phyloP scores from a whole-genome alignment of 305 asterid genomes.

The Rubia peregrina region DNA sequence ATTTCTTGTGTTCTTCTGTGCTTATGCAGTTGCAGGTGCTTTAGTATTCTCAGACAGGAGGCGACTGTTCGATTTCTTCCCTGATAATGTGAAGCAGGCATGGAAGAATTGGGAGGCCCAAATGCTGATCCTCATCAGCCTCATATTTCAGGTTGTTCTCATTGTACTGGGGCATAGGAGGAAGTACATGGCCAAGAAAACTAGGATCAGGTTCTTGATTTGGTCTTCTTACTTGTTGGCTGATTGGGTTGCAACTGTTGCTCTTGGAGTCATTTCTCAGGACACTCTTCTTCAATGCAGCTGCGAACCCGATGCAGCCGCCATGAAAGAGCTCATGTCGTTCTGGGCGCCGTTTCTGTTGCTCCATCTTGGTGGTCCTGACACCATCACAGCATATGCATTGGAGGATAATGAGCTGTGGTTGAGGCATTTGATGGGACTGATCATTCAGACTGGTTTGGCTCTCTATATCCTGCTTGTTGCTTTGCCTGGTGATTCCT shows the following conservation, averaged over 20 bases:
- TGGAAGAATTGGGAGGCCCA: constrained; percentile 31
- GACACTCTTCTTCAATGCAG: constrained; percentile 10
- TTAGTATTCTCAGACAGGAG: constrained; percentile 24
- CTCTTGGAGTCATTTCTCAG: constrained; percentile 41
- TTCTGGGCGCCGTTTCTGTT: constrained; percentile 56
- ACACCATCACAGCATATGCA: constrained; percentile 51
- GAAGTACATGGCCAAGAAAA: constrained; percentile 22
- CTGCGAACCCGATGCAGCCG: background rate
- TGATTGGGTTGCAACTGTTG: constrained; percentile 39
- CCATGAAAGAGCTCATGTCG: constrained; percentile 20
- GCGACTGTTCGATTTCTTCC: constrained; percentile 11
- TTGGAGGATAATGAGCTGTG: constrained; percentile 54
- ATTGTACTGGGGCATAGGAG: constrained; percentile 28
- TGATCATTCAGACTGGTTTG: constrained; percentile 29
- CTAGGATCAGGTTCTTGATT: constrained; percentile 21
- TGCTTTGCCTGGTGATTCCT: constrained; percentile 23
- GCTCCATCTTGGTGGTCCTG: constrained; percentile 62
- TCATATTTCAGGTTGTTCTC: constrained; percentile 33
- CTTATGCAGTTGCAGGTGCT: constrained; percentile 18
- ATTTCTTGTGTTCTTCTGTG: background rate
- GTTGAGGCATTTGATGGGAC: constrained; percentile 35
- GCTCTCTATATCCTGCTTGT: constrained; percentile 28
- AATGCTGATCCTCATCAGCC: constrained; percentile 30
- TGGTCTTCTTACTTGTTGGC: constrained; percentile 44
- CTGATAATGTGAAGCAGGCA: constrained; percentile 12